These are phyloP conservation scores for Claviceps purpurea DNA, from an alignment of 2,329 filamentous ascomycete species.

Conservation along the genomic window DNA sequence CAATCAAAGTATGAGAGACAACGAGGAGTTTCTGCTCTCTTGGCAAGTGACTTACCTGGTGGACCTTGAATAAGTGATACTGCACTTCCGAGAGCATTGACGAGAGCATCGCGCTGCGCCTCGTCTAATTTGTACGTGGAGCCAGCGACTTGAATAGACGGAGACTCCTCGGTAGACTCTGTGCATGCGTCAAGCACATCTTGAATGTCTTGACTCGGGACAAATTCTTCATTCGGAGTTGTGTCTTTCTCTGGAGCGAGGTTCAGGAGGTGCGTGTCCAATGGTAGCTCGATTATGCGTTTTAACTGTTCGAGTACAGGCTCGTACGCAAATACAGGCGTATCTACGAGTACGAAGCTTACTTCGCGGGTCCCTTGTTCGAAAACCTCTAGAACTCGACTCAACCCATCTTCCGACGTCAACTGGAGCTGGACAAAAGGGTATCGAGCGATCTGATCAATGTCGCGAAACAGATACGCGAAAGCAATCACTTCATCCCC, in stretches of 20 bases:
- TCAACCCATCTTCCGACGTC: conserved; percentile 28
- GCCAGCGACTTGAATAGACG: not conserved
- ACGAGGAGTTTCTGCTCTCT: not conserved
- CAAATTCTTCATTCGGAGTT: not conserved
- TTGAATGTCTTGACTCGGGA: not conserved
- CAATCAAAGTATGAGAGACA: not conserved
- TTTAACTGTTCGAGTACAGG: conserved; percentile 50
- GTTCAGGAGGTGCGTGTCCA: conserved; percentile 39
- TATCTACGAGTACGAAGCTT: conserved; percentile 46
- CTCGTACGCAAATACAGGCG: conserved; percentile 55
- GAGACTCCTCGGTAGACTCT: not conserved
- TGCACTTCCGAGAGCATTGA: not conserved
- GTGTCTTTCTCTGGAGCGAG: not conserved
- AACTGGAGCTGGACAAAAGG: conserved; percentile 41
- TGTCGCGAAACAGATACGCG: conserved; percentile 40
- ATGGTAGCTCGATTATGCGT: conserved; percentile 37
- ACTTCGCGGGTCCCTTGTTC: conserved; percentile 10
- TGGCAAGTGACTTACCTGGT: not conserved
- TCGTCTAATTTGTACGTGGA: not conserved
- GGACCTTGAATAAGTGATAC: not conserved
- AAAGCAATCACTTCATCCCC: conserved; percentile 43
- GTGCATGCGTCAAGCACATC: not conserved
- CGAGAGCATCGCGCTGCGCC: not conserved
- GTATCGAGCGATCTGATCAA: conserved; percentile 25
- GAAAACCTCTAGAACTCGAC: conserved; percentile 32